Conservation (phyloP, 305 asterid genomes). For the Striga hermonthica region DNA sequence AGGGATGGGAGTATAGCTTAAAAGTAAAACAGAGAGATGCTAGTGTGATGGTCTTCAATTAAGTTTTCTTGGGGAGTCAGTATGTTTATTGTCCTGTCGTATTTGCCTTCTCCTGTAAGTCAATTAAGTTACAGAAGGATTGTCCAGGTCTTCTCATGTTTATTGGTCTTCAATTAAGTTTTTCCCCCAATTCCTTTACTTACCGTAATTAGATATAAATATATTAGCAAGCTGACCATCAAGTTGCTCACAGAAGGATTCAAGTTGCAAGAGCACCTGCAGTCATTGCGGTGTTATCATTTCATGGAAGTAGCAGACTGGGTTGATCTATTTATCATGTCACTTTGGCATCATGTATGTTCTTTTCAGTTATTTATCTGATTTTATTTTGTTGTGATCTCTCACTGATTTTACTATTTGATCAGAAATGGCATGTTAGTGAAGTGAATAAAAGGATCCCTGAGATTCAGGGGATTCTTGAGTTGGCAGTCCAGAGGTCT, state of each 20-base stretch:
- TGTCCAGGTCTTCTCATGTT: too few relatives aligned
- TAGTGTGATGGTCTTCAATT: neutral
- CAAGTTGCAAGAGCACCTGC: constrained; percentile 82
- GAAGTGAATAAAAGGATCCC: constrained; percentile 83
- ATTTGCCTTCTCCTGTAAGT: neutral
- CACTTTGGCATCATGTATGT: constrained; percentile 78
- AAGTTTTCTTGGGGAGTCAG: constrained; percentile 8
- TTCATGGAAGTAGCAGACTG: constrained; percentile 98
- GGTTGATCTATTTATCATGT: constrained; percentile 89
- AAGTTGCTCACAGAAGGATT: constrained; percentile 88
- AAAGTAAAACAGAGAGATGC: neutral
- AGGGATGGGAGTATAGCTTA: neutral
- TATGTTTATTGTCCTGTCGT: constrained; percentile 10
- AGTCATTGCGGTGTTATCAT: constrained; percentile 80
- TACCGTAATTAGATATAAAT: constrained; percentile 67
- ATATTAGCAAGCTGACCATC: constrained; percentile 81
- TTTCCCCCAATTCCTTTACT: constrained; percentile 39
- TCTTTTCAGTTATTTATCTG: constrained; percentile 25
- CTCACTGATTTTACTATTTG: constrained; percentile 39
- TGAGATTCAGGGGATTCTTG: constrained; percentile 89
- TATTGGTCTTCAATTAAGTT: too few relatives aligned
- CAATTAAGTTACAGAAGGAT: too few relatives aligned
- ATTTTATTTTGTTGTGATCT: constrained; percentile 28
- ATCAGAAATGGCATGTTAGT: constrained; percentile 80
- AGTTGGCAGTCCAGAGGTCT: constrained; percentile 88